Evolutionary conservation across 257 asterid species (phyloP).

Genomic region (Coffea eugenioides): DNA sequence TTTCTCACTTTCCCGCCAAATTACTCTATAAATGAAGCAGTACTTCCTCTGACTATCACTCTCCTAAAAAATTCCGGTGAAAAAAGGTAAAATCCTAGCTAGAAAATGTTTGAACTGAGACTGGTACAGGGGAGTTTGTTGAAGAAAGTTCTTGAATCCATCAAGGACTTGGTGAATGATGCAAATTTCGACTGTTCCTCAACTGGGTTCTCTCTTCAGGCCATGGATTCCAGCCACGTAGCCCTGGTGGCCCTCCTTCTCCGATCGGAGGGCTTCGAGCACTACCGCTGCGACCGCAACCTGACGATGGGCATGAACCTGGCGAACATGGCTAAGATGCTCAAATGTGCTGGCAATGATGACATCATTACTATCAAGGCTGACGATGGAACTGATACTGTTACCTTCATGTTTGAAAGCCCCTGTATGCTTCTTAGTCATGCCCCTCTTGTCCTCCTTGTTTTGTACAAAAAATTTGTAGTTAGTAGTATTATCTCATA

Average conservation of each 20-base stretch:
- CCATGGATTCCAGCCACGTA: conserved; percentile 46
- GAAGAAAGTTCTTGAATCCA: conserved; percentile 40
- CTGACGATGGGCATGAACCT: conserved; percentile 43
- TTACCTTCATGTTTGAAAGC: conserved; percentile 45
- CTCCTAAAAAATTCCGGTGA: no score
- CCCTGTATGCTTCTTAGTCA: conserved; percentile 24
- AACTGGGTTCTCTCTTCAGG: conserved; percentile 41
- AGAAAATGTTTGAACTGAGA: conserved; percentile 40
- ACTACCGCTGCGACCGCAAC: conserved; percentile 40
- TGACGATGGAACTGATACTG: conserved; percentile 38
- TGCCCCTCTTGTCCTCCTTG: neutral
- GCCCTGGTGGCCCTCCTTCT: conserved; percentile 41
- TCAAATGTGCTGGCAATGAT: conserved; percentile 39
- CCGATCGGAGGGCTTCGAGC: conserved; percentile 44
- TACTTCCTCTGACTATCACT: neutral
- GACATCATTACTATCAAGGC: conserved; percentile 42
- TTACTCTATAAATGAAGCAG: neutral
- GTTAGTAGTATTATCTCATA: neutral
- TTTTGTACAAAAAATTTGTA: neutral
- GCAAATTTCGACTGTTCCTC: conserved; percentile 45
- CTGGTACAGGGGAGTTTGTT: conserved; percentile 42
- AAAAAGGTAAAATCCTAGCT: neutral
- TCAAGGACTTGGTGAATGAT: conserved; percentile 39
- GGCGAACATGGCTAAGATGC: conserved; percentile 38
- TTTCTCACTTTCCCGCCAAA: conserved; percentile 19